Evolutionary conservation across 1,284 basidiomycete genomes (phyloP).

Genomic region (Hemileccinum hortonii): DNA sequence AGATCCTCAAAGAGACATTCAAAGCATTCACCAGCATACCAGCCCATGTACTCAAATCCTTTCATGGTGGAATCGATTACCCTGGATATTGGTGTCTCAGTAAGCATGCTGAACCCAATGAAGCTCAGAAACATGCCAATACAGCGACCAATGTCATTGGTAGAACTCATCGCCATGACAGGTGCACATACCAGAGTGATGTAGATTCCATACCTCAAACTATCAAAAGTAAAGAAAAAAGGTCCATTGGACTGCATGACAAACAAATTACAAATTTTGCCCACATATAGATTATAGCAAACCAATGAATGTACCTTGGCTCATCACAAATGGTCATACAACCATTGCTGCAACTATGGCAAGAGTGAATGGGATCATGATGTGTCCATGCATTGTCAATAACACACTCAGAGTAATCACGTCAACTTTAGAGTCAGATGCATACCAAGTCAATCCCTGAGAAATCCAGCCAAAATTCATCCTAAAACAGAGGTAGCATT

Average conservation of each 20-base stretch:
- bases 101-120: constrained; percentile 44
- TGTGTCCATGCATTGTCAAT: constrained; percentile 13
- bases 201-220: constrained; percentile 55
- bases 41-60: constrained; percentile 42
- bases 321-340: constrained; percentile 45
- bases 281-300: constrained; percentile 48
- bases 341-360: constrained; percentile 41
- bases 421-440: neutral
- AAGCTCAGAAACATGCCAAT: constrained; percentile 58
- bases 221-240: constrained; percentile 42
- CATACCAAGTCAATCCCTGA: constrained; percentile 42
- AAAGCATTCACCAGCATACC: constrained; percentile 42
- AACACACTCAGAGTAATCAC: neutral
- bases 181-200: constrained; percentile 56
- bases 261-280: constrained; percentile 5
- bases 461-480: constrained; percentile 39
- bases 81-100: constrained; percentile 51
- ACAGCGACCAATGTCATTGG: constrained; percentile 58
- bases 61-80: constrained; percentile 39
- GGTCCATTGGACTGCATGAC: neutral
- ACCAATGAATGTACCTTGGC: constrained; percentile 32
- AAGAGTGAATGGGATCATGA: constrained; percentile 44
- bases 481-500: constrained; percentile 48
- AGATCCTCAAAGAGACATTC: too few relatives aligned
- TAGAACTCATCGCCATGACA: constrained; percentile 57